Percentiles rank a stretch among this genome's conserved stretches.
phyloP scores from a whole-genome alignment of 1,284 basidiomycete genomes.

The Puccinia hordei region DNA sequence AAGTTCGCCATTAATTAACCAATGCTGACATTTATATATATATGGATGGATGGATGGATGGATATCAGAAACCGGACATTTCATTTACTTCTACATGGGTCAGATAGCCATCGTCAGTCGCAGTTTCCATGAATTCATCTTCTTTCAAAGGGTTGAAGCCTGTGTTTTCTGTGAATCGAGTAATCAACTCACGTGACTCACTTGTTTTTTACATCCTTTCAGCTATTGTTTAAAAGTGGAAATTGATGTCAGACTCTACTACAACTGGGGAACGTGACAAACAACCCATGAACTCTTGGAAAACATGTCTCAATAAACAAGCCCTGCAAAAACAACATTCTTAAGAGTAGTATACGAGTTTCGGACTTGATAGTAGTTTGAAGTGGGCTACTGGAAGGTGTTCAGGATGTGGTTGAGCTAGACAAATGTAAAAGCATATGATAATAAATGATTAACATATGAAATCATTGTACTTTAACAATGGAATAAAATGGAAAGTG shows the following conservation, averaged over 20 bases:
- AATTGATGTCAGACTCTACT: slow-evolving; percentile 13
- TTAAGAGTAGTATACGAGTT: no score
- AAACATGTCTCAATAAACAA: not conserved
- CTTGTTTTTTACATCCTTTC: not conserved
- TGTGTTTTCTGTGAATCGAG: not conserved
- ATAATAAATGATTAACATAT: no score
- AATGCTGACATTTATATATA: not conserved
- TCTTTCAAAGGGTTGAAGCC: not conserved
- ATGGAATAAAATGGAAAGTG: no score
- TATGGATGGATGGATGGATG: no score
- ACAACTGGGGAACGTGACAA: not conserved
- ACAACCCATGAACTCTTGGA: not conserved
- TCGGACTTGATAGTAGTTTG: no score
- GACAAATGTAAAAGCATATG: no score
- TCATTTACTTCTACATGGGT: slow-evolving; percentile 51
- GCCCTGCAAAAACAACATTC: no score
- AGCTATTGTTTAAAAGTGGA: slow-evolving; percentile 45
- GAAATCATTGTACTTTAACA: no score
- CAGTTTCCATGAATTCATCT: not conserved
- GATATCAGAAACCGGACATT: slow-evolving; percentile 45
- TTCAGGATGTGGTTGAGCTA: no score
- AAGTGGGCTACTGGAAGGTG: no score
- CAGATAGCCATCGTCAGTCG: slow-evolving; percentile 45
- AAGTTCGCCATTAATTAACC: not conserved
- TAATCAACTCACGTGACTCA: not conserved